Conservation (phyloP, 441 rosid species). For the Erysimum pusillum region DNA sequence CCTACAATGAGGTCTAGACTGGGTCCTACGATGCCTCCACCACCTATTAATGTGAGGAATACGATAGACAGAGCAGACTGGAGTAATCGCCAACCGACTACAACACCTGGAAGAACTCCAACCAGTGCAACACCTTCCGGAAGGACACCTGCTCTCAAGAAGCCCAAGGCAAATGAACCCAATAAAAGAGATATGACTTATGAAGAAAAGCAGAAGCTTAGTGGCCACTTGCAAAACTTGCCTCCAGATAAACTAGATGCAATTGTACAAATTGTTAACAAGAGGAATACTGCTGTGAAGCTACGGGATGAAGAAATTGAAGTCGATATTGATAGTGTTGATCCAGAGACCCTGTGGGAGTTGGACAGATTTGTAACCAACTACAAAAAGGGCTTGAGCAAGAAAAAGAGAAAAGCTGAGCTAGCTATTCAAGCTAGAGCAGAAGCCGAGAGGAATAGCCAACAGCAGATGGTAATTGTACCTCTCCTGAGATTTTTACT, state of each 20-base stretch:
- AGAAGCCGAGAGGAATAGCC: slow-evolving; percentile 62
- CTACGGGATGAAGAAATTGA: slow-evolving; percentile 95
- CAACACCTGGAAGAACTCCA: slow-evolving; percentile 64
- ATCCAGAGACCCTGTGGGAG: slow-evolving; percentile 98
- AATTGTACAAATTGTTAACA: slow-evolving; percentile 90
- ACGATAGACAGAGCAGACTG: slow-evolving; percentile 82
- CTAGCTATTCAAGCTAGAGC: slow-evolving; percentile 83
- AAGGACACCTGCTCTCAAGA: slow-evolving; percentile 88
- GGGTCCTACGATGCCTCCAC: slow-evolving; percentile 64
- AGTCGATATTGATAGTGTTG: slow-evolving; percentile 98
- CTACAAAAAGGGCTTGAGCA: slow-evolving; percentile 94
- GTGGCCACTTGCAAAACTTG: slow-evolving; percentile 85
- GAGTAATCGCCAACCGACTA: slow-evolving; percentile 55
- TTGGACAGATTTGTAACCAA: slow-evolving; percentile 95
- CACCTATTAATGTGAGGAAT: slow-evolving; percentile 86
- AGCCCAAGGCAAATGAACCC: slow-evolving; percentile 98
- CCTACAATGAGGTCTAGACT: slow-evolving; percentile 67
- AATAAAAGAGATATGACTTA: slow-evolving; percentile 98
- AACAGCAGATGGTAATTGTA: slow-evolving; percentile 64
- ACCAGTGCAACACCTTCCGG: slow-evolving; percentile 75
- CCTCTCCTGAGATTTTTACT: slow-evolving; percentile 1
- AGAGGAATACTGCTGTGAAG: slow-evolving; percentile 81
- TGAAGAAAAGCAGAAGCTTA: slow-evolving; percentile 97
- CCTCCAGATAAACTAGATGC: slow-evolving; percentile 95
- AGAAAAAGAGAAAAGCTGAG: slow-evolving; percentile 95